A percentile compares a stretch with the other conserved stretches of the same genome.
Conservation (phyloP, 345 rosid species). For the Arabidopsis thaliana region TAIR10.1 NC_003075.7:18104501-18105000, state of each 20-base stretch:
- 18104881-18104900: conserved; percentile 91
- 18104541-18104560: conserved; percentile 99
- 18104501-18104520: conserved; percentile 99
- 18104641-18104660: conserved; percentile 97
- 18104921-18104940: conserved; percentile 99
- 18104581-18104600: conserved; percentile 99
- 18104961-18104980: conserved; percentile 98
- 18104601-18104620: conserved; percentile 93
- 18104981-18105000: conserved; percentile 99
- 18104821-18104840: conserved; percentile 1
- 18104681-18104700: conserved; percentile 99
- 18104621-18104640: conserved; percentile 99
- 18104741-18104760: conserved; percentile 99
- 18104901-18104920: conserved; percentile 95
- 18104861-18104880: conserved; percentile 5
- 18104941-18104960: conserved; percentile 99
- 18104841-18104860: conserved; percentile 18
- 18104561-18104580: conserved; percentile 99
- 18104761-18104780: conserved; percentile 58
- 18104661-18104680: conserved; percentile 99
- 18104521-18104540: conserved; percentile 96
- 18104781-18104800: conserved; percentile 1
- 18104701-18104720: conserved; percentile 99
- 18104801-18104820: conserved; percentile 23
- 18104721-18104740: conserved; percentile 99